Percentiles rank a stretch among this genome's conserved stretches.
Evolutionary conservation across 2,329 filamentous ascomycete genomes (phyloP).

Genomic region (Fulvia fulva): DNA sequence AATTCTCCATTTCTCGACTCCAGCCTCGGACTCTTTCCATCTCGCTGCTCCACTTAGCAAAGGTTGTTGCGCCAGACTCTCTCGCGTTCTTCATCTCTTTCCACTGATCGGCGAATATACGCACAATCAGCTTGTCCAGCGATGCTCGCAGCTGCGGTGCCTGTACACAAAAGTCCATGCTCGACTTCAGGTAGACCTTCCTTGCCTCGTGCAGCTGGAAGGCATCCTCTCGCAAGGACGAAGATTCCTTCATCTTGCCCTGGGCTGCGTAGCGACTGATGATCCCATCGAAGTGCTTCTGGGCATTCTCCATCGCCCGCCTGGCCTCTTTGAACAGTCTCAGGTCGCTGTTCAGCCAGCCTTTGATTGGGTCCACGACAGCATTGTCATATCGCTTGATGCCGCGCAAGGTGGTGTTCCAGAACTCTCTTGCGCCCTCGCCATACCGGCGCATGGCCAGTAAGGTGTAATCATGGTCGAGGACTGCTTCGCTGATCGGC

Average conservation of each 20-base stretch:
- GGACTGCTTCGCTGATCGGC: slow-evolving; percentile 72
- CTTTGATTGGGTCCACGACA: slow-evolving; percentile 75
- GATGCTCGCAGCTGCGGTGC: slow-evolving; percentile 80
- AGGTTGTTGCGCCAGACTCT: slow-evolving; percentile 58
- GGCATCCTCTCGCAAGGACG: slow-evolving; percentile 85
- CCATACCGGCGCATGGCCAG: slow-evolving; percentile 79
- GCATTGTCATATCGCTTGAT: slow-evolving; percentile 73
- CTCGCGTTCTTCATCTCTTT: slow-evolving; percentile 72
- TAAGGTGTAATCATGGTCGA: slow-evolving; percentile 94
- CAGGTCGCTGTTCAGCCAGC: slow-evolving; percentile 75
- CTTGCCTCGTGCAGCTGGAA: slow-evolving; percentile 92
- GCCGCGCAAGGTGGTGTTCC: slow-evolving; percentile 68
- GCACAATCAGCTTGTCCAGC: slow-evolving; percentile 81
- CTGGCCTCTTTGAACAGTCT: slow-evolving; percentile 82
- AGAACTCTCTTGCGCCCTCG: slow-evolving; percentile 84
- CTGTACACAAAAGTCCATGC: slow-evolving; percentile 87
- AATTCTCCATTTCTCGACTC: slow-evolving; percentile 88
- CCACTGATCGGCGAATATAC: slow-evolving; percentile 82
- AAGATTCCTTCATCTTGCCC: slow-evolving; percentile 90
- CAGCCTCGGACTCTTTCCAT: slow-evolving; percentile 91
- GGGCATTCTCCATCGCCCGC: slow-evolving; percentile 69
- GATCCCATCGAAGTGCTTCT: slow-evolving; percentile 78
- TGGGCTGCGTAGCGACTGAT: slow-evolving; percentile 79
- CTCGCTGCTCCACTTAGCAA: slow-evolving; percentile 67
- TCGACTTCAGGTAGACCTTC: slow-evolving; percentile 84